These are phyloP conservation scores for Phytophthora pinifolia DNA, from an alignment of 352 stramenopile genomes.

Conservation along the genomic window DNA sequence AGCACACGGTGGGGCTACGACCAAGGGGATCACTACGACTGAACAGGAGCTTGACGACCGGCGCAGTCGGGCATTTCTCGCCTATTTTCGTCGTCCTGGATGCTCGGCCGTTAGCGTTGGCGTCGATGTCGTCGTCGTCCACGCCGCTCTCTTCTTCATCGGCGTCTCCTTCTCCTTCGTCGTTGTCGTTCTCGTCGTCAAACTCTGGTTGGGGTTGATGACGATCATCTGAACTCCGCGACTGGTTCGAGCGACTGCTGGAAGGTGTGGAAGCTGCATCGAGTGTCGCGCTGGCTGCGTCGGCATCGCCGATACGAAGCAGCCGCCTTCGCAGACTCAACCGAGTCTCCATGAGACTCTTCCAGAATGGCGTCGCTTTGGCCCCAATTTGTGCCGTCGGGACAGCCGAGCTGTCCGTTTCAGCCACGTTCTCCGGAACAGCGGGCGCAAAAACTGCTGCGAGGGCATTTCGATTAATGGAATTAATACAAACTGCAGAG, in stretches of 20 bases:
- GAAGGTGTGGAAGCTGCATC: neutral
- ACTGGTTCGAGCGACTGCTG: constrained; percentile 8
- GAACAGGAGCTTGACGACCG: constrained; percentile 53
- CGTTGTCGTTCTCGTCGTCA: constrained; percentile 28
- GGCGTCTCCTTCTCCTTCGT: constrained; percentile 41
- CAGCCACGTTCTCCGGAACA: too few species aligned
- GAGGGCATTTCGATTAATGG: too few species aligned
- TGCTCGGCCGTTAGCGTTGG: neutral
- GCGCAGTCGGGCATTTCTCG: constrained; percentile 39
- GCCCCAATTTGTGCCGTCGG: constrained; percentile 1
- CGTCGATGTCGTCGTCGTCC: constrained; percentile 13
- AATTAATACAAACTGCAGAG: too few species aligned
- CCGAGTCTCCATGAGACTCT: constrained; percentile 26
- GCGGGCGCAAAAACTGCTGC: too few species aligned
- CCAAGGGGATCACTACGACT: constrained; percentile 45
- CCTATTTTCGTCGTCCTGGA: constrained; percentile 15
- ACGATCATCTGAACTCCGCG: neutral
- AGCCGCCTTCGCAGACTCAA: constrained; percentile 25
- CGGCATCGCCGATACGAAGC: constrained; percentile 36
- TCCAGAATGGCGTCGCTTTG: neutral
- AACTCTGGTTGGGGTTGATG: constrained; percentile 21
- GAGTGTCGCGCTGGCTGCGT: neutral
- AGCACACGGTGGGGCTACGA: constrained; percentile 79
- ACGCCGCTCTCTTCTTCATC: constrained; percentile 42
- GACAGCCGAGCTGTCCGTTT: constrained; percentile 16